Conservation (phyloP, 257 asterid genomes). For the Solanum microdontum region DNA sequence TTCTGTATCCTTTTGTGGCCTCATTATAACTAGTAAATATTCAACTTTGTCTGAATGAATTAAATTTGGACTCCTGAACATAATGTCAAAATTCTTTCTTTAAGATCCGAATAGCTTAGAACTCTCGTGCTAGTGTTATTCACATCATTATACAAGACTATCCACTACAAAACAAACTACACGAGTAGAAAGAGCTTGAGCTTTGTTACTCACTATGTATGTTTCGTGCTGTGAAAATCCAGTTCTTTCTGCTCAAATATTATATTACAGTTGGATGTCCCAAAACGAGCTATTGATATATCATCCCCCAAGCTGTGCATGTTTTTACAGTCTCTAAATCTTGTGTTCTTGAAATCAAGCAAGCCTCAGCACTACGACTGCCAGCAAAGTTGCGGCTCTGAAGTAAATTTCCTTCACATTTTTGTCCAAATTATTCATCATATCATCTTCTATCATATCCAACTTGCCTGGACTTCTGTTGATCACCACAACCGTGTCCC, state of each 20-base stretch:
- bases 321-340: neutral
- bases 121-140: neutral
- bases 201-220: neutral
- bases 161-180: neutral
- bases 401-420: constrained; percentile 56
- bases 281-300: neutral
- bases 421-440: constrained; percentile 47
- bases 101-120: neutral
- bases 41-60: neutral
- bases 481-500: constrained; percentile 56
- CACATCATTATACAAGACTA: neutral
- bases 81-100: neutral
- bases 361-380: constrained; percentile 45
- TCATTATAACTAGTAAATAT: neutral
- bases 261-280: neutral
- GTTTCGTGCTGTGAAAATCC: neutral
- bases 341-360: constrained; percentile 22
- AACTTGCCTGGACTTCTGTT: constrained; percentile 33
- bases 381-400: constrained; percentile 51
- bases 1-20: neutral
- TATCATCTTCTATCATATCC: constrained; percentile 37
- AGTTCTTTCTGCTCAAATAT: neutral
- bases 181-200: neutral
- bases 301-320: neutral
- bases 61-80: neutral